Percentiles rank a stretch among this genome's conserved stretches.
These are phyloP conservation scores for Coleophoma crateriformis DNA, from an alignment of 2,329 filamentous ascomycete genomes.

Conservation along the genomic window DNA sequence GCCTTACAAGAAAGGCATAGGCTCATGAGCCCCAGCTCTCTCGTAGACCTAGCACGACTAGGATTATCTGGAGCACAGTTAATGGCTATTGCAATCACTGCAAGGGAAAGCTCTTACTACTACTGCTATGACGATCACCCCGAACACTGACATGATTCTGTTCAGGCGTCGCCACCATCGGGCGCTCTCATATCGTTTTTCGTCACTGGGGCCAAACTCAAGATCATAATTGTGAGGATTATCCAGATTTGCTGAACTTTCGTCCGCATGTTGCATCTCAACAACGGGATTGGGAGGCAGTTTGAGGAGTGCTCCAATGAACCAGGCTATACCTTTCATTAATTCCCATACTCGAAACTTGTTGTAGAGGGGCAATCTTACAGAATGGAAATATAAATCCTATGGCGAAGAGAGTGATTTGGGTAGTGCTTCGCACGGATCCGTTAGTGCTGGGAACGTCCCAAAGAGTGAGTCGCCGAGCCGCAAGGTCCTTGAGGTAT, in stretches of 20 bases:
- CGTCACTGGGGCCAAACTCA: conserved; percentile 24
- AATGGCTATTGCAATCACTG: background rate
- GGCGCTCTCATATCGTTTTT: conserved; percentile 44
- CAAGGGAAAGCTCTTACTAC: conserved; percentile 36
- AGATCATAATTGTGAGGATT: conserved; percentile 18
- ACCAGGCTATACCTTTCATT: conserved; percentile 55
- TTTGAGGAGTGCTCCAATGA: conserved; percentile 70
- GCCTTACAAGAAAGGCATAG: background rate
- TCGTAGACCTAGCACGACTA: conserved; percentile 19
- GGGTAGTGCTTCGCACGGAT: conserved; percentile 61
- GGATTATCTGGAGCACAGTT: conserved; percentile 16
- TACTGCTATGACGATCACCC: conserved; percentile 46
- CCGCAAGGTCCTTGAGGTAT: conserved; percentile 37
- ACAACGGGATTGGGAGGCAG: conserved; percentile 53
- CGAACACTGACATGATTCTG: conserved; percentile 53
- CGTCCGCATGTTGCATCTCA: conserved; percentile 42
- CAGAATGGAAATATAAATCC: conserved; percentile 75
- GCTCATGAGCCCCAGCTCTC: conserved; percentile 10
- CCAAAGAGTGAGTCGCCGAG: conserved; percentile 59
- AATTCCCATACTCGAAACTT: no score
- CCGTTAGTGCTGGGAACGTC: conserved; percentile 62
- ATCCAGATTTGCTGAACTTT: conserved; percentile 24
- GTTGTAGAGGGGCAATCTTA: conserved; percentile 31
- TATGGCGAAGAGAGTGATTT: conserved; percentile 67
- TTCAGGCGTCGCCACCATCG: conserved; percentile 60